These are phyloP conservation scores for Canariomyces notabilis DNA, from an alignment of 2,329 filamentous ascomycete genomes.

Conservation along the genomic window DNA sequence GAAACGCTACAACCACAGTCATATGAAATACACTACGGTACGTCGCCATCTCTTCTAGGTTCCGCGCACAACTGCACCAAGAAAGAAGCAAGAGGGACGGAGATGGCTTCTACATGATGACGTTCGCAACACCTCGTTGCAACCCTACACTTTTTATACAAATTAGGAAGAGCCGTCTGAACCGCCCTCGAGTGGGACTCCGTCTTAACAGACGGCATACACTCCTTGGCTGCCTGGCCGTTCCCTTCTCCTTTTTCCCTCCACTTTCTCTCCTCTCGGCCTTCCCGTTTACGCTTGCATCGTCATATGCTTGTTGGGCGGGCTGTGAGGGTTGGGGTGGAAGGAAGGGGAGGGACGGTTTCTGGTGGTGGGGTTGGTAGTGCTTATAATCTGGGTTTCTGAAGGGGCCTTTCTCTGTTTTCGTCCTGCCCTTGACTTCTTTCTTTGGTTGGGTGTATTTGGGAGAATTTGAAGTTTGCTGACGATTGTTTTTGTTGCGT, in stretches of 20 bases:
- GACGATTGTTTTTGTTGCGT: no score
- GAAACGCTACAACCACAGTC: no score
- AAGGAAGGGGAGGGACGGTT: conserved; percentile 8
- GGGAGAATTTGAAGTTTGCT: neutral
- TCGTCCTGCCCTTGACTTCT: conserved; percentile 1
- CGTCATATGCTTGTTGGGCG: conserved; percentile 33
- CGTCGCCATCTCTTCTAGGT: no score
- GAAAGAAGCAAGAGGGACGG: neutral
- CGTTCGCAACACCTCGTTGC: conserved; percentile 30
- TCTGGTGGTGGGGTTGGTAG: conserved; percentile 31
- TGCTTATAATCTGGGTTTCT: conserved; percentile 39
- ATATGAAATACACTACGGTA: no score
- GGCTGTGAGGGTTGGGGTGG: conserved; percentile 12
- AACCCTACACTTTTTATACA: conserved; percentile 30
- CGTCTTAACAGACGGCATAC: no score
- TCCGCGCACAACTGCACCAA: no score
- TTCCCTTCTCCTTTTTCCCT: conserved; percentile 13
- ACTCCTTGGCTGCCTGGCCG: conserved; percentile 17
- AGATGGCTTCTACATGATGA: conserved; percentile 32
- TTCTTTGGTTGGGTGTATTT: neutral
- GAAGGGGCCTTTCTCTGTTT: conserved; percentile 24
- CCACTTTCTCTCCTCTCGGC: conserved; percentile 10
- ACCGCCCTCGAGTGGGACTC: no score
- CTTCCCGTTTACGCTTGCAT: conserved; percentile 28
- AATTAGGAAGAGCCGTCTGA: conserved; percentile 42